Base-by-base conservation (phyloP, 2,329 filamentous ascomycete species). In the Ceratocystis albifundus region DNA sequence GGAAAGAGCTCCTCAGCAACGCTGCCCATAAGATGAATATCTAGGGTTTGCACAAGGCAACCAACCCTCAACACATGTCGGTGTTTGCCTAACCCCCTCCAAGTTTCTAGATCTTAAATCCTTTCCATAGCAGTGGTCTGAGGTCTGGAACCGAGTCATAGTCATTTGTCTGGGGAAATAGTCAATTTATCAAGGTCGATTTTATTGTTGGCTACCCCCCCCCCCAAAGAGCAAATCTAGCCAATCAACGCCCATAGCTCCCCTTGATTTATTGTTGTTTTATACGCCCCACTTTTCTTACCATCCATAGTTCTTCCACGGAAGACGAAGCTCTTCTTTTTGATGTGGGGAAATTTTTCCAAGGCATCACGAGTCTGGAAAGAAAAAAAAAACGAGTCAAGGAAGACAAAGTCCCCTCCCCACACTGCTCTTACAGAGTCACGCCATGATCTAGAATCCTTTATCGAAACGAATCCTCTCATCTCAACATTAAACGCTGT, bases 311-410 rank as follows among this genome's bases (percentile, higher is more conserved):
- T 41, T 41, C 36, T 59, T 50, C n/a, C 48, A 59, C 10, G 55
- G n/a, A 59, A 59, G 55, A 59, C 55, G 30, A 59, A 32, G 55
- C 55, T 59, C 55, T 59, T 59, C 55, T 59, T 59, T 59, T 36
- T 59, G 12, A 59, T 59, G 55, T 59, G 55, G 55, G 55, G 55
- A 59, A 59, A n/a, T n/a, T 20, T 20, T 53, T 10, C 36, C 36
- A 41, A 53, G 22, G 55, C 55, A 59, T 59, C 55, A 30, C 30
- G 32, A n/a, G 25, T 59, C 32, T 4, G 12, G 12, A 28, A 20
- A 12, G n/a, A 25, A 59, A 32, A 25, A 25, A 59, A 32, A 25
- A 59, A 15, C 55, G 12, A 32, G 55, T 59, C 30, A 32, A 57
- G 25, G 53, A 17, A 17, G 48, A n/a, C 7, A 30, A 30, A 59